Evolutionary conservation across 108 stramenopile species (phyloP).

Genomic region (Skeletonema tropicum): DNA sequence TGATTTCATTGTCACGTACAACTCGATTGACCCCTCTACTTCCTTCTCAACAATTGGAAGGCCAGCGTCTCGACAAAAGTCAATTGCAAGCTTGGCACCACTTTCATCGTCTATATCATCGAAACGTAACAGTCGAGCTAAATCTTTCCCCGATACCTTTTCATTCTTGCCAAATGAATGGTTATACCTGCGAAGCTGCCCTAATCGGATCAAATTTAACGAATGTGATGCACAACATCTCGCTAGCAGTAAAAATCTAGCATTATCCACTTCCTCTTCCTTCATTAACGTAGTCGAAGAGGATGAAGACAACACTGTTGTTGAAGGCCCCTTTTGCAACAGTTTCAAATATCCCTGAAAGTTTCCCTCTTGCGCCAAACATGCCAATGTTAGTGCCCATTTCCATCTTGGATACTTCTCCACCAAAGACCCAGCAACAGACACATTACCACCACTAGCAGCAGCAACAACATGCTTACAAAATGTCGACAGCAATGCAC

Average conservation of each 20-base stretch:
- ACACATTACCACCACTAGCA: no score
- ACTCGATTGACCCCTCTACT: background rate
- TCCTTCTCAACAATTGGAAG: slow-evolving; percentile 38
- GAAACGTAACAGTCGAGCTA: slow-evolving; percentile 42
- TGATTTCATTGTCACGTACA: slow-evolving; percentile 42
- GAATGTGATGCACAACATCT: slow-evolving; percentile 46
- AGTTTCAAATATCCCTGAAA: slow-evolving; percentile 42
- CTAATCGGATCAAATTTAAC: slow-evolving; percentile 42
- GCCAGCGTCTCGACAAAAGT: slow-evolving; percentile 49
- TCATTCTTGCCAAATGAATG: slow-evolving; percentile 49
- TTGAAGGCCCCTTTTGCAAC: slow-evolving; percentile 33
- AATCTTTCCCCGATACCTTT: slow-evolving; percentile 30
- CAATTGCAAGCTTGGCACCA: slow-evolving; percentile 10
- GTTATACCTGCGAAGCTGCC: slow-evolving; percentile 37
- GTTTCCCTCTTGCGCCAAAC: slow-evolving; percentile 44
- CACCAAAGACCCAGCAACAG: background rate
- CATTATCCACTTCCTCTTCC: slow-evolving; percentile 17
- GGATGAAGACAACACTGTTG: background rate
- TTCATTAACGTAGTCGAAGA: slow-evolving; percentile 6
- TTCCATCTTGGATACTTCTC: slow-evolving; percentile 48
- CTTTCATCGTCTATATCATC: slow-evolving; percentile 8
- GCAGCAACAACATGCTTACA: slow-evolving; percentile 16
- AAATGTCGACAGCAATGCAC: slow-evolving; percentile 47
- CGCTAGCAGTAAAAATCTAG: slow-evolving; percentile 43
- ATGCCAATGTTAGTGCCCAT: slow-evolving; percentile 51